Base-by-base conservation (phyloP, 2,329 filamentous ascomycete genomes). In the Rhinocladiella similis region DNA sequence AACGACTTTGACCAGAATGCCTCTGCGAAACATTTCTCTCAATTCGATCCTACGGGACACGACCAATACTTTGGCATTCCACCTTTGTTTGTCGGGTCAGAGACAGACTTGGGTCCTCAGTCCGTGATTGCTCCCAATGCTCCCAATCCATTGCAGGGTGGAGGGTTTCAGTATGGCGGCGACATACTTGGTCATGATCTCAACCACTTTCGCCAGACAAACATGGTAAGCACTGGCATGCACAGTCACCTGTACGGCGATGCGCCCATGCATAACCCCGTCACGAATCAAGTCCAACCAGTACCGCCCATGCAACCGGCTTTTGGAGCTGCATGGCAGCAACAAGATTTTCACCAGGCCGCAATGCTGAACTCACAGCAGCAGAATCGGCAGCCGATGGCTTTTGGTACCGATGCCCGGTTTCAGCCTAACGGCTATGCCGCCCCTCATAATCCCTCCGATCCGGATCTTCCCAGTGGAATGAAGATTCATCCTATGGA, bases 21-120 rank as follows among this genome's bases (percentile, higher is more conserved):
- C 12, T 46, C 61, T 1, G 55, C 54, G 33, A 59, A 61, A 38
- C 51, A 47, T 29, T 38, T 51, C 20, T 36, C 54, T 16, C 61
- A 62, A n/a, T 62, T 50, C 54, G 29, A 61, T 5, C 47, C 53
- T 19, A 33, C 60, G 22, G 56, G 50, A 4, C 56, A 59, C 42
- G 49, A 57, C 29, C 60, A 64, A 22, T 57, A 55, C 47, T 62
- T 59, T 49, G 53, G 52, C 16, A 64, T 65, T 56, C 63, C 63
- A 13, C 62, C 60, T 3, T 57, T 56, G 47, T 64, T 63, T 41
- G 62, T 64, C 9, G 60, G 63, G 5, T 63, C 62, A n/a, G 62
- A 64, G 13, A 61, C 61, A 5, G 59, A 54, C 7, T 16, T 63
- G 41, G 57, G 57, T 7, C 52, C 55, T 13, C 53, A 55, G 18